These are phyloP conservation scores for Solanum virginianum DNA, from an alignment of 257 asterid species.

Conservation along the genomic window DNA sequence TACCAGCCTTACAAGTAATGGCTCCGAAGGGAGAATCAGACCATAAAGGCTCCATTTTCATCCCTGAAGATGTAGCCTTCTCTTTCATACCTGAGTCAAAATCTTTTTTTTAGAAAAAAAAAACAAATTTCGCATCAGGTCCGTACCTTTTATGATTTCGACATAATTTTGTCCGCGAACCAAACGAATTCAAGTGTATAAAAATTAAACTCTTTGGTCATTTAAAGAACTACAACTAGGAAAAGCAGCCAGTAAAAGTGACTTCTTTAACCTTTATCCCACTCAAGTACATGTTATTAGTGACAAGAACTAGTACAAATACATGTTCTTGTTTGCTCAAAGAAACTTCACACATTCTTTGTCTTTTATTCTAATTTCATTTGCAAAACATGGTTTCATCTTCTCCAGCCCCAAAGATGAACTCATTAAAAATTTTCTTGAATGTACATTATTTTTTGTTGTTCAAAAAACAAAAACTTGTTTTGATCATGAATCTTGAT, in stretches of 20 bases:
- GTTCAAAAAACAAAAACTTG: not conserved
- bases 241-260: slow-evolving; percentile 6
- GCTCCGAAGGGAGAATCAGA: too few species aligned
- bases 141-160: too few species aligned
- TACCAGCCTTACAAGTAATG: too few species aligned
- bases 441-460: not conserved
- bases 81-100: too few species aligned
- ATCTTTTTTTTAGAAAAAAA: too few species aligned
- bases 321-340: slow-evolving; percentile 14
- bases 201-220: not conserved
- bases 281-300: not conserved
- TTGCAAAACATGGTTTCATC: slow-evolving; percentile 30
- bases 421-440: not conserved
- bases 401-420: slow-evolving; percentile 45
- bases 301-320: slow-evolving; percentile 21
- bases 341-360: slow-evolving; percentile 24
- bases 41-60: too few species aligned
- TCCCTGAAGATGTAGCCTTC: too few species aligned
- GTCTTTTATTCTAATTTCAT: not conserved
- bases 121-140: too few species aligned
- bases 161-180: not conserved
- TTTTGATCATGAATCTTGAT: not conserved
- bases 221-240: not conserved
- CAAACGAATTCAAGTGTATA: not conserved
- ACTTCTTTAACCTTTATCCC: slow-evolving; percentile 12